These are phyloP conservation scores for Candida gigantensis DNA, from an alignment of 1,139 yeast genomes.

Conservation along the genomic window DNA sequence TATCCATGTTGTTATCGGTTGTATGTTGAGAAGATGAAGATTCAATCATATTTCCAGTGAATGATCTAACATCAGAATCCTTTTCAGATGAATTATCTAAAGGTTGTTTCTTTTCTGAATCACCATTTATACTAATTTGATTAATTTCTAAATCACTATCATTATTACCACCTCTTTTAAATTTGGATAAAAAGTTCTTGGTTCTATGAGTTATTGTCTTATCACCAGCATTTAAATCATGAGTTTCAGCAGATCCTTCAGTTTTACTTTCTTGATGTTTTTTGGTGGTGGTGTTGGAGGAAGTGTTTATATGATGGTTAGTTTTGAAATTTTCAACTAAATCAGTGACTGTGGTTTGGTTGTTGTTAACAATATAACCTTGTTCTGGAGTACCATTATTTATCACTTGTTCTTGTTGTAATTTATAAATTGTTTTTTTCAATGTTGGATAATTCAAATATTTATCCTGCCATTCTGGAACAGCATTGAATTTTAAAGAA, in stretches of 20 bases:
- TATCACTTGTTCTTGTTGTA: constrained; percentile 39
- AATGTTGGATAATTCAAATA: constrained; percentile 67
- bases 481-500: constrained; percentile 74
- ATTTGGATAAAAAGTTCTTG: constrained; percentile 12
- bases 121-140: constrained; percentile 6
- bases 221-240: too few species aligned
- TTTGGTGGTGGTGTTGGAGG: neutral
- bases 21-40: constrained; percentile 25
- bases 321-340: constrained; percentile 22
- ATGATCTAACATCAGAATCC: constrained; percentile 16
- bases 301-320: neutral
- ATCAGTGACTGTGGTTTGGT: constrained; percentile 28
- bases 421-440: constrained; percentile 58
- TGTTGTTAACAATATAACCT: constrained; percentile 25
- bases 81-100: too few species aligned
- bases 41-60: constrained; percentile 29
- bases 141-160: constrained; percentile 12
- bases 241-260: neutral
- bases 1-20: too few species aligned
- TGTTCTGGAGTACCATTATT: constrained; percentile 25
- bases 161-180: constrained; percentile 4
- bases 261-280: constrained; percentile 4
- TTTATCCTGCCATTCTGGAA: constrained; percentile 75
- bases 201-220: constrained; percentile 13
- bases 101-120: constrained; percentile 11